Percentiles rank a stretch among this genome's conserved stretches.
phyloP scores from a whole-genome alignment of 768 basidiomycete species.

The Serendipita indica region DNA sequence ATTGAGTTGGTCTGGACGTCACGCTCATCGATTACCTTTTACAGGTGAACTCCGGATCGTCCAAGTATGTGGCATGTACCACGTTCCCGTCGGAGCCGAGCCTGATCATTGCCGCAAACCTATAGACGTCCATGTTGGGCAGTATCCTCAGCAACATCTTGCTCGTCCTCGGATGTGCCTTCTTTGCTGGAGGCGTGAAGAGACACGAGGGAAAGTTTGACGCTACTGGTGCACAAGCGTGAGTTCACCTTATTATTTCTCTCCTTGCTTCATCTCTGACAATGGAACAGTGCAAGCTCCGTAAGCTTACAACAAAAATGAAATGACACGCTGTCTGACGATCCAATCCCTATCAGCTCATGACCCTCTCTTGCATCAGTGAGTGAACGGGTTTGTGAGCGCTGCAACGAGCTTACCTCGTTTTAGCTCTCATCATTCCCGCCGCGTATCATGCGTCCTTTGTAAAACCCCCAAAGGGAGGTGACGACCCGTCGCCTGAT shows the following conservation, averaged over 20 bases:
- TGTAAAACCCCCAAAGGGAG: conserved; percentile 12
- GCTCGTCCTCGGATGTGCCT: conserved; percentile 80
- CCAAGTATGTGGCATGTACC: background rate
- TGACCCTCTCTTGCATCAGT: conserved; percentile 83
- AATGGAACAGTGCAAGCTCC: conserved; percentile 27
- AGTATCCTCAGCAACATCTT: conserved; percentile 84
- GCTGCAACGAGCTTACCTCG: conserved; percentile 9
- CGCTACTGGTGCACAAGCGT: conserved; percentile 79
- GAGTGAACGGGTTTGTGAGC: conserved; percentile 19
- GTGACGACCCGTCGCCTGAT: conserved; percentile 17
- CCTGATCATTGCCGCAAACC: background rate
- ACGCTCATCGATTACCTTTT: background rate
- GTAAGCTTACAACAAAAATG: conserved; percentile 23
- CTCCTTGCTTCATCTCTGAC: conserved; percentile 5
- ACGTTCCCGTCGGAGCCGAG: background rate
- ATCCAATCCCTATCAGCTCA: conserved; percentile 43
- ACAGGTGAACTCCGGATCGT: conserved; percentile 2
- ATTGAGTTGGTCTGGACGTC: background rate
- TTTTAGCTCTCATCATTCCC: conserved; percentile 68
- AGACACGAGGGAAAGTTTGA: conserved; percentile 59
- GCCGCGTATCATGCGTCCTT: conserved; percentile 53
- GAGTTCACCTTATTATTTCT: conserved; percentile 20
- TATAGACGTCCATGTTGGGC: conserved; percentile 43
- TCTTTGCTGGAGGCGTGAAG: conserved; percentile 65
- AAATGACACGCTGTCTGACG: conserved; percentile 10